phyloP scores from a whole-genome alignment of 768 basidiomycete species.

The Suillus plorans region DNA sequence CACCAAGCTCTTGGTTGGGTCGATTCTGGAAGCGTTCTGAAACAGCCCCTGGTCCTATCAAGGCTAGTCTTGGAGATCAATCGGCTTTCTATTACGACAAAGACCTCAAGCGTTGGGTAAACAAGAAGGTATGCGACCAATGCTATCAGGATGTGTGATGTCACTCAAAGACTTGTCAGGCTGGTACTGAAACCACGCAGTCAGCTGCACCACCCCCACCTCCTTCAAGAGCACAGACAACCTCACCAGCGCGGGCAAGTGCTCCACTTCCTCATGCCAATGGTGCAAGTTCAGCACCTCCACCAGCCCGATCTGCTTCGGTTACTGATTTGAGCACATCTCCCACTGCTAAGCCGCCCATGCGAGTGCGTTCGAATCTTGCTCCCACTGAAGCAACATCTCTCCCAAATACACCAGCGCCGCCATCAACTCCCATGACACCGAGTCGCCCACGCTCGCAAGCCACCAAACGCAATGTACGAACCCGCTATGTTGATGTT shows the following conservation, averaged over 20 bases:
- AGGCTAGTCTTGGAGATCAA: slow-evolving; percentile 92
- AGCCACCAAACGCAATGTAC: slow-evolving; percentile 69
- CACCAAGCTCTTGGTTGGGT: slow-evolving; percentile 72
- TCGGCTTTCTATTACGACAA: slow-evolving; percentile 91
- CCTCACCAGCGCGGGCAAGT: slow-evolving; percentile 67
- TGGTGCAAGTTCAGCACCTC: slow-evolving; percentile 32
- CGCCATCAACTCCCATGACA: slow-evolving; percentile 30
- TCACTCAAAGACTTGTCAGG: slow-evolving; percentile 37
- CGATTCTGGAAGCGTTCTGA: slow-evolving; percentile 77
- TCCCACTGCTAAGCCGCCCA: slow-evolving; percentile 48
- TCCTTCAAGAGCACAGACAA: slow-evolving; percentile 82
- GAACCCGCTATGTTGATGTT: slow-evolving; percentile 90
- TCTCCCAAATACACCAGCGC: slow-evolving; percentile 31
- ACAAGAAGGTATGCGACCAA: slow-evolving; percentile 68
- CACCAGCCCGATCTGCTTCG: slow-evolving; percentile 57
- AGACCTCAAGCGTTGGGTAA: slow-evolving; percentile 95
- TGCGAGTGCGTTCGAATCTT: slow-evolving; percentile 66
- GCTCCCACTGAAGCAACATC: slow-evolving; percentile 47
- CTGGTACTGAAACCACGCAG: slow-evolving; percentile 52
- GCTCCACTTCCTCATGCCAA: slow-evolving; percentile 35
- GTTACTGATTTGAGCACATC: slow-evolving; percentile 60
- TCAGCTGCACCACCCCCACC: slow-evolving; percentile 64
- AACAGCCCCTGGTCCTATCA: slow-evolving; percentile 65
- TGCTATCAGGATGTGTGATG: not conserved
- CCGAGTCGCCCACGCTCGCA: slow-evolving; percentile 53